Base-by-base conservation (phyloP, 768 basidiomycete species). In the Goffeauzyma gilvescens region DNA sequence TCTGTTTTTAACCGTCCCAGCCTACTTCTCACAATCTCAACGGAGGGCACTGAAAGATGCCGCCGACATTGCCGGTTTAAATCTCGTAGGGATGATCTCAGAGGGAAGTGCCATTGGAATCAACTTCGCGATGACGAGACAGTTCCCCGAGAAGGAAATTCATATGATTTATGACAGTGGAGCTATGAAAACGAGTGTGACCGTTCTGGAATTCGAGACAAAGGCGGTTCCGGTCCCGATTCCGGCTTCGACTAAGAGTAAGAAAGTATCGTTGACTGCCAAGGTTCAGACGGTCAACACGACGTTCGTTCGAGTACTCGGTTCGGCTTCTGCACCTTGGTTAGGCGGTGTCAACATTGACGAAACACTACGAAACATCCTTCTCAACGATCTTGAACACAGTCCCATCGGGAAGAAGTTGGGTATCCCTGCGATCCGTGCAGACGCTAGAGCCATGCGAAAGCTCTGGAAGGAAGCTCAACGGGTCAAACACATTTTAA, bases 121-220 rank as follows among this genome's bases (percentile, higher is more conserved):
- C 52, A 98, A 98, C 67, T 98, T 83, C 57, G 93, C 93, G 32
- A 93, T 96, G 86, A 86, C 87, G 2, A 75, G 90, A 36, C 71
- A 75, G 2, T 96, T 96, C 69, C 67, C 79, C 0, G 80, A 89
- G 56, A 74, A 79, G 60, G 62, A 65, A 38, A 55, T 58, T 45
- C 89, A 96, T 59, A 65, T 98, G 52, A 77, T 98, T 46, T 98
- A 81, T 64, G 93, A 96, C 54, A 83, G 86, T 1, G 93, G 93
- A 32, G 83, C 90, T 5, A 78, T 65, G 30, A 53, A 56, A 3
- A 65, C 64, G 10, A 62, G 62, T 2, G 64, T 60, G 1, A 60
- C 59, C 5, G 50, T 65, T 14, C 30, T 65, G 25, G 58, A 59
- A 6, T 65, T 65, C 40, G 60, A 63, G 36, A 61, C 59, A 4